These are phyloP conservation scores for Haematococcus sp. DNA, from an alignment of 139 green algal species.

Conservation along the genomic window DNA sequence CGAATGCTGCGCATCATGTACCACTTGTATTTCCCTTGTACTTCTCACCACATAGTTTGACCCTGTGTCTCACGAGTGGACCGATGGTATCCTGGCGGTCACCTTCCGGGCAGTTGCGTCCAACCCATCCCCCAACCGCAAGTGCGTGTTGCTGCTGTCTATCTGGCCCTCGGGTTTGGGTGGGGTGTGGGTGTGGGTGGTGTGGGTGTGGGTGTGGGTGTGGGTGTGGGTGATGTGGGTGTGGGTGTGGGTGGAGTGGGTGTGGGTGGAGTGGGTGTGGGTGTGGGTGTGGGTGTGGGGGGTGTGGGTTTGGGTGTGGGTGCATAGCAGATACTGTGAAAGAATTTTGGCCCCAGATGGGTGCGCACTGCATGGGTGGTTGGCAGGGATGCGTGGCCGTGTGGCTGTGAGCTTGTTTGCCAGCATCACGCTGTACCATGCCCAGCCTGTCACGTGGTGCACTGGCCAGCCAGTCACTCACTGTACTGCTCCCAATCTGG, in stretches of 20 bases:
- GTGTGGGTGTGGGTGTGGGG: not conserved
- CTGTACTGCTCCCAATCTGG: too few relatives aligned
- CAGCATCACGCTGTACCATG: too few relatives aligned
- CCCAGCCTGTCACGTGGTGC: too few relatives aligned
- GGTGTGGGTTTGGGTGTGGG: not conserved
- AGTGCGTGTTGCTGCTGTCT: conserved; percentile 21
- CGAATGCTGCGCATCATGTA: too few relatives aligned
- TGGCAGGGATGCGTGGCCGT: too few relatives aligned
- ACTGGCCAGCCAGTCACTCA: too few relatives aligned
- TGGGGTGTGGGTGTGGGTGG: not conserved
- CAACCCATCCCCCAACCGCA: conserved; percentile 52
- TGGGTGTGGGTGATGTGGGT: not conserved
- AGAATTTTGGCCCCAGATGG: too few relatives aligned
- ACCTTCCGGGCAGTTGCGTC: conserved; percentile 53
- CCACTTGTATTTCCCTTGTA: too few relatives aligned
- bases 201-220: not conserved
- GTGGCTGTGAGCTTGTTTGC: too few relatives aligned
- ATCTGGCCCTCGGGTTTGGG: too few relatives aligned
- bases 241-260: not conserved
- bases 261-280: not conserved
- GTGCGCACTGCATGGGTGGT: too few relatives aligned
- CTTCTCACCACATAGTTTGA: conserved; percentile 42
- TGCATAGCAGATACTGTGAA: too few relatives aligned
- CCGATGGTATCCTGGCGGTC: conserved; percentile 72
- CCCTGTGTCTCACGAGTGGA: conserved; percentile 75